Percentiles rank a stretch among this genome's conserved stretches.
Conservation (phyloP, 176 grass and related monocot genomes). For the Eremochloa ophiuroides region DNA sequence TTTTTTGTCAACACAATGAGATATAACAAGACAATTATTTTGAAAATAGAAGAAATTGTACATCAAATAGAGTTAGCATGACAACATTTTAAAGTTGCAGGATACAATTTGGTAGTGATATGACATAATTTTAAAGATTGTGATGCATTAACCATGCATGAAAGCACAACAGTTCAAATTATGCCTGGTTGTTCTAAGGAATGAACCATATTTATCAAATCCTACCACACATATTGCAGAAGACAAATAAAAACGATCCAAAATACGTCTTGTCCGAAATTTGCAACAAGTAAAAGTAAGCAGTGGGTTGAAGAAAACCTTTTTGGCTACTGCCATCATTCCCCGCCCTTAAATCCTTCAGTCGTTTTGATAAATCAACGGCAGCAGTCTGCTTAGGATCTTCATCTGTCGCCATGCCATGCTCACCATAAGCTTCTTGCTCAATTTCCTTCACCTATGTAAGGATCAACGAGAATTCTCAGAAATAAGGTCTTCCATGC, state of each 20-base stretch:
- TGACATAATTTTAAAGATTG: background rate
- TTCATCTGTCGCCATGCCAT: conserved; percentile 44
- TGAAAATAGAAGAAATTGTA: background rate
- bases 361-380: conserved; percentile 73
- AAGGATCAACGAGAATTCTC: background rate
- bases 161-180: background rate
- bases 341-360: conserved; percentile 68
- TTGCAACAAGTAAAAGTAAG: background rate
- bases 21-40: background rate
- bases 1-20: background rate
- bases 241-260: background rate
- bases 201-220: background rate
- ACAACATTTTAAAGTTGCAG: background rate
- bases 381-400: conserved; percentile 79
- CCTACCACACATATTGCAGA: background rate
- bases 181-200: background rate
- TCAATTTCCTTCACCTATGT: conserved; percentile 91
- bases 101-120: background rate
- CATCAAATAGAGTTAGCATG: background rate
- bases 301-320: conserved; percentile 40
- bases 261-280: background rate
- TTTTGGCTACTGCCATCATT: conserved; percentile 90
- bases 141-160: background rate
- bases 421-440: conserved; percentile 62
- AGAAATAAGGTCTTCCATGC: background rate